phyloP scores from a whole-genome alignment of 495 filamentous ascomycete species.

The Clavariopsis aquatica region DNA sequence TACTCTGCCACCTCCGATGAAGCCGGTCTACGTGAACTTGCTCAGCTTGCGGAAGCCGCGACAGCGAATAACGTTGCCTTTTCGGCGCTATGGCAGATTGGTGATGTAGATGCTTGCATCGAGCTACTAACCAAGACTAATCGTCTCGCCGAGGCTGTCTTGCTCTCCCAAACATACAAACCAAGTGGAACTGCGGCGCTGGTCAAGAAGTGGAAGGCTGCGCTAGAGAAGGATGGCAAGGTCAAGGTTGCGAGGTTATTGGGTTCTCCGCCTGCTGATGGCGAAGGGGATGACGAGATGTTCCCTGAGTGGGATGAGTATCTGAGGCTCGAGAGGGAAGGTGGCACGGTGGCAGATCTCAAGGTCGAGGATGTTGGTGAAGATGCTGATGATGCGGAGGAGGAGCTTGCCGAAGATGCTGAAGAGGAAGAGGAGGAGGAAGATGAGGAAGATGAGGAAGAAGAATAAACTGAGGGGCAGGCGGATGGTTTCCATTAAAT shows the following conservation, averaged over 20 bases:
- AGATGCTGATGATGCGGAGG: slow-evolving; percentile 35
- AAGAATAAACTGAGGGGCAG: background rate
- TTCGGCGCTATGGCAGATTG: slow-evolving; percentile 82
- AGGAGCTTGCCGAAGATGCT: slow-evolving; percentile 16
- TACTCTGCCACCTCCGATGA: slow-evolving; percentile 78
- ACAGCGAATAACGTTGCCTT: slow-evolving; percentile 91
- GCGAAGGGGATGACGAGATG: slow-evolving; percentile 77
- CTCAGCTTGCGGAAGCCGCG: slow-evolving; percentile 68
- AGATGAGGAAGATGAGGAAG: background rate
- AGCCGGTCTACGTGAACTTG: slow-evolving; percentile 70
- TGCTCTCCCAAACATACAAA: slow-evolving; percentile 94
- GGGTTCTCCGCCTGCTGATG: slow-evolving; percentile 69
- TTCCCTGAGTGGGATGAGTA: slow-evolving; percentile 97
- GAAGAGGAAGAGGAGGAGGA: slow-evolving; percentile 11
- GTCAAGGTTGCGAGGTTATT: slow-evolving; percentile 77
- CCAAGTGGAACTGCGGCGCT: slow-evolving; percentile 71
- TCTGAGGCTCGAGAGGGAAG: slow-evolving; percentile 75
- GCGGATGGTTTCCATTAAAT: background rate
- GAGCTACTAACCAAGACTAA: slow-evolving; percentile 76
- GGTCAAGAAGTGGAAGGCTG: slow-evolving; percentile 75
- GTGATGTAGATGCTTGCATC: slow-evolving; percentile 78
- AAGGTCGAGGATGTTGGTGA: slow-evolving; percentile 29
- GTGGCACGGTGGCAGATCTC: slow-evolving; percentile 41
- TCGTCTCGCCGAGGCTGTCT: slow-evolving; percentile 77
- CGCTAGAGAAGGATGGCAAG: slow-evolving; percentile 76